Conservation (phyloP, 441 rosid genomes). For the Eutrema salsugineum region DNA sequence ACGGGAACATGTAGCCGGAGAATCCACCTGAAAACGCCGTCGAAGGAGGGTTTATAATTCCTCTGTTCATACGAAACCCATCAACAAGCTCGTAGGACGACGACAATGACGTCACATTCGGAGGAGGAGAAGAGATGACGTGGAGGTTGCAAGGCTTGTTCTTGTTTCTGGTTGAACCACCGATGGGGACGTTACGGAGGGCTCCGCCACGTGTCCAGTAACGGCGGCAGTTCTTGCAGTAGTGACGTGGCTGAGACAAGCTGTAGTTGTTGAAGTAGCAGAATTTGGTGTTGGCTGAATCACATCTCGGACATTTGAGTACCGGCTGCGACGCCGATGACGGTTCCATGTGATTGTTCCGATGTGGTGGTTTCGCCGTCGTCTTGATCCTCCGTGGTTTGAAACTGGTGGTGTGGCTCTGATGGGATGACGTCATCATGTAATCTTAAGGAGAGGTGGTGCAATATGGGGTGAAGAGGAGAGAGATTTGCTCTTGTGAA, state of each 20-base stretch:
- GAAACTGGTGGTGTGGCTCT: conserved; percentile 31
- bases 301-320: conserved; percentile 83
- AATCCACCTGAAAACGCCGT: conserved; percentile 23
- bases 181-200: conserved; percentile 84
- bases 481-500: conserved; percentile 10
- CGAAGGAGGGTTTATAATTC: conserved; percentile 37
- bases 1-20: conserved; percentile 23
- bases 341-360: background rate
- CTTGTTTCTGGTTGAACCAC: conserved; percentile 83
- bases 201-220: conserved; percentile 98
- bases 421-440: conserved; percentile 38
- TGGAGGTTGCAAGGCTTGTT: conserved; percentile 60
- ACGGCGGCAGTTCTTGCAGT: conserved; percentile 85
- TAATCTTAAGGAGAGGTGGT: conserved; percentile 30
- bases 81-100: conserved; percentile 68
- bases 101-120: conserved; percentile 1
- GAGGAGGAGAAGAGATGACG: conserved; percentile 26
- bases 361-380: conserved; percentile 5
- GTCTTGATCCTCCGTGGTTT: conserved; percentile 22
- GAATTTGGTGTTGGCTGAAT: conserved; percentile 88
- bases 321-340: conserved; percentile 33
- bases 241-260: conserved; percentile 87
- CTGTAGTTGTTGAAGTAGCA: conserved; percentile 98
- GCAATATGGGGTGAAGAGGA: conserved; percentile 12
- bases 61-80: conserved; percentile 42